Percentiles rank a stretch among this genome's conserved stretches.
Evolutionary conservation across 2,329 filamentous ascomycete genomes (phyloP).

Genomic region (Trichoderma afroharzianum): DNA sequence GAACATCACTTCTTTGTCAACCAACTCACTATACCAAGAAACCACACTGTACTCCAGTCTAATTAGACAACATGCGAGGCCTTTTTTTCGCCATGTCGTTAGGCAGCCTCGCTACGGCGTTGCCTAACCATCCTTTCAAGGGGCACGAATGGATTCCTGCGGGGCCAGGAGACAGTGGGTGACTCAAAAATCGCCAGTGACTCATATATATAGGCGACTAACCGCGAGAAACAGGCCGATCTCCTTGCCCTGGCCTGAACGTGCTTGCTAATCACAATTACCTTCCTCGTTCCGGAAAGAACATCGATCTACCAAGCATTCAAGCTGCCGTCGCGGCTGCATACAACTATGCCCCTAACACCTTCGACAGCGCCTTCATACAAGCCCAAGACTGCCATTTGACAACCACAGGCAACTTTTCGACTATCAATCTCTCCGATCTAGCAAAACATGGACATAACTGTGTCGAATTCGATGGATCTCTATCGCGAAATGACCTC

Average conservation of each 20-base stretch:
- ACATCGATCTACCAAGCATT: background rate
- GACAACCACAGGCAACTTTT: background rate
- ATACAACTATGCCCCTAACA: background rate
- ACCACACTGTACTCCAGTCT: background rate
- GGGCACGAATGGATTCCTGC: constrained; percentile 1
- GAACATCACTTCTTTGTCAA: background rate
- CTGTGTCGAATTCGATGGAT: constrained; percentile 8
- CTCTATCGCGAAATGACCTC: constrained; percentile 9
- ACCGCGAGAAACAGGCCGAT: background rate
- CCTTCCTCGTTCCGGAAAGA: constrained; percentile 7
- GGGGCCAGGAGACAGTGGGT: background rate
- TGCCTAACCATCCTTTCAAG: background rate
- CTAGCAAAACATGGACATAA: constrained; percentile 8
- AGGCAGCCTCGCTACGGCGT: background rate
- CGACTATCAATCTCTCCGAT: background rate
- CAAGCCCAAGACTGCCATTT: background rate
- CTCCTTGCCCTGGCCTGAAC: constrained; percentile 47
- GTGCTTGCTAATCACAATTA: constrained; percentile 16
- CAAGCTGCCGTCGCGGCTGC: background rate
- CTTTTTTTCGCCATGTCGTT: background rate
- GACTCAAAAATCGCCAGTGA: background rate
- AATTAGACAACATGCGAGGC: background rate
- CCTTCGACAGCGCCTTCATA: background rate
- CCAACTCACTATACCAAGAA: background rate
- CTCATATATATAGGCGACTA: background rate